Evolutionary conservation across 768 basidiomycete genomes (phyloP), one percentile per base, ranked within the genome.

Genomic region (Hygrophoropsis aurantiaca): DNA sequence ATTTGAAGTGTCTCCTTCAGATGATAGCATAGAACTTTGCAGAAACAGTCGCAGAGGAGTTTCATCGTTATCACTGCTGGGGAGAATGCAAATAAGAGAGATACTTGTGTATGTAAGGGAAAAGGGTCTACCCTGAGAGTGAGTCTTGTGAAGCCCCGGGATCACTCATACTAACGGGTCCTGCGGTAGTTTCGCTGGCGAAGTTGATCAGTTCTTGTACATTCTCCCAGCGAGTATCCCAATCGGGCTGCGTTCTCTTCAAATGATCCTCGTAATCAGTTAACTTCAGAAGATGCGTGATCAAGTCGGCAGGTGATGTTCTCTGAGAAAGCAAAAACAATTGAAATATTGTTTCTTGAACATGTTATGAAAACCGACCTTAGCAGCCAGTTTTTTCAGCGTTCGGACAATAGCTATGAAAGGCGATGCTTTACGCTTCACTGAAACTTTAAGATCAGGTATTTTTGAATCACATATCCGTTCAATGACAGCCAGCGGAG

Each of bases 161-260:
- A 13, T 21, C 26, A 21, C 20, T 15, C 13, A 13, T 25, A 8
- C 19, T 41, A 23, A 11, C 35, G n/a, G 55, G 50, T 18, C 66
- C 68, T 10, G 60, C 54, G 42, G 75, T 74, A 23, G 78, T 67
- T 48, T 87, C 82, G 46, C 71, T 81, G 7, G 87, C 85, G 53
- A 87, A 89, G n/a, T 75, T 84, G 46, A 90, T 82, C 53, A 95
- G 70, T 66, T 94, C 91, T 55, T 86, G 75, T 1, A 94, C 82
- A 62, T 95, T 95, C 65, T 92, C 87, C 88, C 86, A 87, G 32
- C 89, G 71, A 32, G 76, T 78, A 33, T 87, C 83, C 71, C 77
- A 84, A 49, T 93, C 90, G n/a, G 74, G 73, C 41, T 88, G 80
- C 0, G 81, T 82, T 56, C 80, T 82, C 59, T 76, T 79, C 33